These are phyloP conservation scores for Hypoxylon fuscum DNA, from an alignment of 495 filamentous ascomycete species.

Conservation along the genomic window DNA sequence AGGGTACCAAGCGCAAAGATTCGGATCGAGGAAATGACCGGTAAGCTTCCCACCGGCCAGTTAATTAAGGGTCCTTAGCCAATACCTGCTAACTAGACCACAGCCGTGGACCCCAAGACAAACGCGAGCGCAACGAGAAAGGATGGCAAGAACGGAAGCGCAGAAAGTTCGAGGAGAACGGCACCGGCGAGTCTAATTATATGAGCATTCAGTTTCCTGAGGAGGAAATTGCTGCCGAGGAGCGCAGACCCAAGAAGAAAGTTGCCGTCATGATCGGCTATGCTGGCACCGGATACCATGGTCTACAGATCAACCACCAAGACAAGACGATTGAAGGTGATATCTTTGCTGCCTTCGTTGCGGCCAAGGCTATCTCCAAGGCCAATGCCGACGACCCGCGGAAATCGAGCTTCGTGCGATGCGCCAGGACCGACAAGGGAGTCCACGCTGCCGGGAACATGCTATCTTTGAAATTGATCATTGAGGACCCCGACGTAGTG, in stretches of 20 bases:
- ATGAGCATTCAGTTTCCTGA: conserved; percentile 57
- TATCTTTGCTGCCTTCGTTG: conserved; percentile 88
- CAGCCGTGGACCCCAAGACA: conserved; percentile 22
- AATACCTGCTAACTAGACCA: conserved; percentile 40
- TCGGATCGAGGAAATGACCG: conserved; percentile 11
- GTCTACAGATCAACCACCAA: conserved; percentile 83
- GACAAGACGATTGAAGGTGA: conserved; percentile 98
- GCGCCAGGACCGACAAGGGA: conserved; percentile 95
- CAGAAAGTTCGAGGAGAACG: conserved; percentile 45
- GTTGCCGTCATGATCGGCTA: conserved; percentile 95
- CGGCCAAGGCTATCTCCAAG: conserved; percentile 91
- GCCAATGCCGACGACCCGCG: conserved; percentile 96
- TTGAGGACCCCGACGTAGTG: conserved; percentile 87
- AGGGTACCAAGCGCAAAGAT: conserved; percentile 29
- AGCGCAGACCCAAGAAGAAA: conserved; percentile 90
- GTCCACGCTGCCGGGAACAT: conserved; percentile 98
- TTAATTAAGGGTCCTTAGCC: conserved; percentile 18
- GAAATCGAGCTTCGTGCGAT: conserved; percentile 92
- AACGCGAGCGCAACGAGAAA: conserved; percentile 33
- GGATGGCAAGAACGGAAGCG: conserved; percentile 43
- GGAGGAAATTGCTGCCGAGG: conserved; percentile 86
- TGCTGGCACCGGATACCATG: conserved; percentile 95
- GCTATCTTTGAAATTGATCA: conserved; percentile 92
- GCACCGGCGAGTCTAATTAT: conserved; percentile 57
- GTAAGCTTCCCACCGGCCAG: conserved; percentile 23